Percentiles rank a stretch among this genome's conserved stretches.
phyloP scores from a whole-genome alignment of 371 early-diverging fungal species.

The Mortierella sp. region DNA sequence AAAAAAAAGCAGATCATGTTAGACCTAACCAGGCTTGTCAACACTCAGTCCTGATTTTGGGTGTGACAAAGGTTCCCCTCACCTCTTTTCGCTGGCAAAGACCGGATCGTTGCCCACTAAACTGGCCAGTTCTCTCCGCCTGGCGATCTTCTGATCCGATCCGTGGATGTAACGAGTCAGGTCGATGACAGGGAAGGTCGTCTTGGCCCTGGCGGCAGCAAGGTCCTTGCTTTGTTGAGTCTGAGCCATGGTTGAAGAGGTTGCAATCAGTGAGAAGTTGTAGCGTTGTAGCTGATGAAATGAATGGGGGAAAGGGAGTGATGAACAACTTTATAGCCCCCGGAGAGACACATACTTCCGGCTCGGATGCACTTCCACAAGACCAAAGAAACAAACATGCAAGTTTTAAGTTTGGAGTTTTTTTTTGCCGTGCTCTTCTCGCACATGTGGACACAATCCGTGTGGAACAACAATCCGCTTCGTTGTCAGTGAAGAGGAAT shows the following conservation, averaged over 20 bases:
- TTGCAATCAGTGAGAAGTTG: conserved; percentile 3
- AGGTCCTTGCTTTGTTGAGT: conserved; percentile 57
- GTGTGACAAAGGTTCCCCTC: no score
- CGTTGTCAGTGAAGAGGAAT: no score
- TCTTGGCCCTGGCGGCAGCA: conserved; percentile 59
- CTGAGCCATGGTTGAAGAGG: conserved; percentile 30
- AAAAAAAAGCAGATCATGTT: not conserved
- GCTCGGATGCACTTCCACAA: conserved; percentile 10
- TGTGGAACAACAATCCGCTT: no score
- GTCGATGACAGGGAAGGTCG: conserved; percentile 55
- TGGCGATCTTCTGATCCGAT: conserved; percentile 44
- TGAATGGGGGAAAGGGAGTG: conserved; percentile 1
- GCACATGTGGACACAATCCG: no score
- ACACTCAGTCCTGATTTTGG: no score
- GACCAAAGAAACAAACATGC: no score
- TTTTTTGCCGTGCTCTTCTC: no score
- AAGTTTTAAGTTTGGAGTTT: no score
- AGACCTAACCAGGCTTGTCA: not conserved
- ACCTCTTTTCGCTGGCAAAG: conserved; percentile 48
- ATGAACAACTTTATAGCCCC: no score
- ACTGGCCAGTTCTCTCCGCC: conserved; percentile 49
- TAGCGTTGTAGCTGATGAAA: not conserved
- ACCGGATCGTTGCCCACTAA: conserved; percentile 61
- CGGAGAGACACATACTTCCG: not conserved
- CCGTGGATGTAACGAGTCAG: conserved; percentile 59